Evolutionary conservation across 768 basidiomycete species (phyloP), one percentile per base, ranked within the genome.

Genomic region (Porphyrellus cyaneotinctus): DNA sequence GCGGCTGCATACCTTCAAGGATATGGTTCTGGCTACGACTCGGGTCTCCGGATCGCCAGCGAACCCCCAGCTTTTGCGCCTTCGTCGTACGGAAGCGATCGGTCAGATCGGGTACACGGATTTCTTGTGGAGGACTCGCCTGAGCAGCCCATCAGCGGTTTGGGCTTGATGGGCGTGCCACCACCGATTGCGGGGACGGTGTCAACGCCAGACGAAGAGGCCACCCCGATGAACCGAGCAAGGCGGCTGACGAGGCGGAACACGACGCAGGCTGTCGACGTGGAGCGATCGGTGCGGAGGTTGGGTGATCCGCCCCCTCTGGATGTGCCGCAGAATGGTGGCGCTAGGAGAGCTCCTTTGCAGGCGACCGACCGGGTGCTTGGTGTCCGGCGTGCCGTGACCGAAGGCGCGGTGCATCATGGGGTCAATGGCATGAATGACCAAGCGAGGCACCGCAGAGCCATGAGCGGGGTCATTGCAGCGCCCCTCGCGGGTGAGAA

Each of bases 1-100:
- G 68, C 74, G 1, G 62, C 63, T 13, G 73, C 74, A 4, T 74
- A 74, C 47, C 24, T 68, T 22, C 61, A 61, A 28, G 73, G 73
- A 15, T 74, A 67, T 32, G 70, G 67, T 17, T 58, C 55, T 11
- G 73, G 73, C n/a, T 74, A 72, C 32, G 64, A 54, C 17, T 63
- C 67, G 0, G 68, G 68, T 3, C 53, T 69, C 22, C 61, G 60
- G 9, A 50, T 69, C 3, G 43, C 47, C 26, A 64, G 47, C 38
- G 65, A 58, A 15, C 53, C 64, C 1, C 2, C 45, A 6, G 9
- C 48, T 2, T 62, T 59, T 35, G 48, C 49, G 6, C 50, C 68
- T 1, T 61, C 69, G 7, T 58, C 60, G 35, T 55, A 62, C 12
- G 59, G 58, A 17, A 62, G 58, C 20, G 51, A 53, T 23, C 49